These are phyloP conservation scores for Gliomastix tumulicola DNA, from an alignment of 2,329 filamentous ascomycete genomes.

Conservation along the genomic window DNA sequence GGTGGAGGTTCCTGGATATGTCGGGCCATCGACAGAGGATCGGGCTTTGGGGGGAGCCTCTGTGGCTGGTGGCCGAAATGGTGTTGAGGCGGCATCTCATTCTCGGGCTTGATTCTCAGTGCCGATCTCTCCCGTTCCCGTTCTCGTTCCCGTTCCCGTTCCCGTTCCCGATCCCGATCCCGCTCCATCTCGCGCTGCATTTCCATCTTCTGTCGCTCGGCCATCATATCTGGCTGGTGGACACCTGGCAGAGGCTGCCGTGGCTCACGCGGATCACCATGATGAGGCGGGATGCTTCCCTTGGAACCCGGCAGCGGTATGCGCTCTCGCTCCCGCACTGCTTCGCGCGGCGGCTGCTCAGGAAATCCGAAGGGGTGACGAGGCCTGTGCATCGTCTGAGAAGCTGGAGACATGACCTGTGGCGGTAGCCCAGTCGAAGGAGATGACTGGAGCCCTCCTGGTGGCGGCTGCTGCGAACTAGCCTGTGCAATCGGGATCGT, in stretches of 20 bases:
- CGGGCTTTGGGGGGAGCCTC: conserved; percentile 29
- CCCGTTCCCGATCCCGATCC: conserved; percentile 13
- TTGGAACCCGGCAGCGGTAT: conserved; percentile 29
- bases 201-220: conserved; percentile 22
- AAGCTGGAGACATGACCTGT: conserved; percentile 39
- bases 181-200: conserved; percentile 14
- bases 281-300: conserved; percentile 19
- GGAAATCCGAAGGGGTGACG: neutral
- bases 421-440: conserved; percentile 26
- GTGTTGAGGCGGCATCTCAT: conserved; percentile 30
- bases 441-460: conserved; percentile 24
- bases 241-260: no score
- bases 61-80: conserved; percentile 33
- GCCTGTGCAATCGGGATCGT: conserved; percentile 39
- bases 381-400: conserved; percentile 19
- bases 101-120: conserved; percentile 42
- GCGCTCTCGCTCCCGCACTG: conserved; percentile 26
- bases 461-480: conserved; percentile 20
- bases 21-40: conserved; percentile 29
- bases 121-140: conserved; percentile 10
- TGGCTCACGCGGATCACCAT: conserved; percentile 22
- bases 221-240: conserved; percentile 24
- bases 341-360: conserved; percentile 26
- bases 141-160: conserved; percentile 12
- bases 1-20: conserved; percentile 36